Evolutionary conservation across 345 rosid genomes (phyloP).

Genomic region (Psidium friedrichsthalianum): DNA sequence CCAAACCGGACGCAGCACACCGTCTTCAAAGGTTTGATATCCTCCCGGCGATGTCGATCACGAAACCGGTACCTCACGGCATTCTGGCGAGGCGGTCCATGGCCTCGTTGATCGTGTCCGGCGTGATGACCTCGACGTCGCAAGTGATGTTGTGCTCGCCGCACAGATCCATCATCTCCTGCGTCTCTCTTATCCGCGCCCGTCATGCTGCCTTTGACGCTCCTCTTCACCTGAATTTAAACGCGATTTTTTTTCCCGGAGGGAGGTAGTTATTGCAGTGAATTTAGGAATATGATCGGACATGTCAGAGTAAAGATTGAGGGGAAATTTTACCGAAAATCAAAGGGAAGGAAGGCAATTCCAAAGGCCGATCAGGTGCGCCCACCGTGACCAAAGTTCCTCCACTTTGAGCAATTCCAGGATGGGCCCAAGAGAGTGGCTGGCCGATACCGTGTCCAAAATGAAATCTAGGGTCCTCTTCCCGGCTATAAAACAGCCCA

Average conservation of each 20-base stretch:
- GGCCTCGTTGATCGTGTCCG: slow-evolving; percentile 32
- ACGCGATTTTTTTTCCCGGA: no score
- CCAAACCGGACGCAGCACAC: neutral
- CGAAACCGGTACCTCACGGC: slow-evolving; percentile 61
- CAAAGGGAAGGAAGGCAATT: slow-evolving; percentile 44
- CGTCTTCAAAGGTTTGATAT: neutral
- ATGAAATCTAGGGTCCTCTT: slow-evolving; percentile 37
- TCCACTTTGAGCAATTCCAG: slow-evolving; percentile 42
- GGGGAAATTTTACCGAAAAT: slow-evolving; percentile 30
- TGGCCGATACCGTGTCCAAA: slow-evolving; percentile 46
- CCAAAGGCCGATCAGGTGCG: slow-evolving; percentile 36
- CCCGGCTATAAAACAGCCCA: slow-evolving; percentile 6
- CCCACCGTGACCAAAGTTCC: slow-evolving; percentile 31
- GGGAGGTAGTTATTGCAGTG: neutral
- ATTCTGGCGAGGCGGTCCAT: slow-evolving; percentile 37
- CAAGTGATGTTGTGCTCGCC: slow-evolving; percentile 38
- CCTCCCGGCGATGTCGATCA: slow-evolving; percentile 37
- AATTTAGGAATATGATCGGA: neutral
- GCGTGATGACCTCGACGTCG: slow-evolving; percentile 31
- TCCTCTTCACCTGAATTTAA: slow-evolving; percentile 32
- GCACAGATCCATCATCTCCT: slow-evolving; percentile 49
- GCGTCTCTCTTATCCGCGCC: slow-evolving; percentile 47
- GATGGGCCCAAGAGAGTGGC: slow-evolving; percentile 35
- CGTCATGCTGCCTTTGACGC: slow-evolving; percentile 40
- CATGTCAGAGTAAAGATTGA: neutral